A percentile compares a stretch with the other conserved stretches of the same genome.
These are phyloP conservation scores for Apodospora peruviana DNA, from an alignment of 495 filamentous ascomycete species.

Conservation along the genomic window DNA sequence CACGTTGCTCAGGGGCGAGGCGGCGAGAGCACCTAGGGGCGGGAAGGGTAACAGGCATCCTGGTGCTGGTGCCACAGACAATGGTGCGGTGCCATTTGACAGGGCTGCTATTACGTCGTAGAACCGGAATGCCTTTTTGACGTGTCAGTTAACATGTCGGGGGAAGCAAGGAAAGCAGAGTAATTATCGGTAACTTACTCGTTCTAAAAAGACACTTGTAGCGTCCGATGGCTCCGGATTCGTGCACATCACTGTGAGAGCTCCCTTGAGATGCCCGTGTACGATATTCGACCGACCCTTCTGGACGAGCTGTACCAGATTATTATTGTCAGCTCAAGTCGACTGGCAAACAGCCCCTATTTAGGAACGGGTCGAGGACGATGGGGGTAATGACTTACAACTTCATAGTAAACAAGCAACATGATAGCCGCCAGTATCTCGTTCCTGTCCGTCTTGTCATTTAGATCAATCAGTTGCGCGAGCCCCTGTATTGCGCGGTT, in stretches of 20 bases:
- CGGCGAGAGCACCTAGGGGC: slow-evolving; percentile 37
- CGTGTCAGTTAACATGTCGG: not conserved
- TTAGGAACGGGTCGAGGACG: not conserved
- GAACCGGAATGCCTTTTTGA: slow-evolving; percentile 53
- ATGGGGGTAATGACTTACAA: slow-evolving; percentile 33
- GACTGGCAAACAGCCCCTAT: not conserved
- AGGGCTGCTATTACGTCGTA: slow-evolving; percentile 61
- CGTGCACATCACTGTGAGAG: slow-evolving; percentile 52
- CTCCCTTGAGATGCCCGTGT: slow-evolving; percentile 54
- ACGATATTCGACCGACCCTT: slow-evolving; percentile 52
- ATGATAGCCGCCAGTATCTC: slow-evolving; percentile 59
- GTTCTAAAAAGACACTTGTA: slow-evolving; percentile 51
- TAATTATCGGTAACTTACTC: slow-evolving; percentile 45
- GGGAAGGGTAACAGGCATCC: slow-evolving; percentile 39
- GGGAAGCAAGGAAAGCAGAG: not conserved
- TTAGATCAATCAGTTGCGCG: slow-evolving; percentile 50
- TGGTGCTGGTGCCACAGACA: slow-evolving; percentile 44
- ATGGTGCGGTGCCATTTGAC: slow-evolving; percentile 54
- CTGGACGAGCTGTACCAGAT: slow-evolving; percentile 49
- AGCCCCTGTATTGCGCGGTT: slow-evolving; percentile 53
- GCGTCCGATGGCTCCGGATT: slow-evolving; percentile 41
- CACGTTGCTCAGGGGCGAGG: slow-evolving; percentile 43
- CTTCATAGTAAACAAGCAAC: slow-evolving; percentile 59
- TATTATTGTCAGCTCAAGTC: not conserved
- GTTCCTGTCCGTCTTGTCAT: slow-evolving; percentile 42